phyloP scores from a whole-genome alignment of 2,329 filamentous ascomycete genomes.

The Lachnellula arida region DNA sequence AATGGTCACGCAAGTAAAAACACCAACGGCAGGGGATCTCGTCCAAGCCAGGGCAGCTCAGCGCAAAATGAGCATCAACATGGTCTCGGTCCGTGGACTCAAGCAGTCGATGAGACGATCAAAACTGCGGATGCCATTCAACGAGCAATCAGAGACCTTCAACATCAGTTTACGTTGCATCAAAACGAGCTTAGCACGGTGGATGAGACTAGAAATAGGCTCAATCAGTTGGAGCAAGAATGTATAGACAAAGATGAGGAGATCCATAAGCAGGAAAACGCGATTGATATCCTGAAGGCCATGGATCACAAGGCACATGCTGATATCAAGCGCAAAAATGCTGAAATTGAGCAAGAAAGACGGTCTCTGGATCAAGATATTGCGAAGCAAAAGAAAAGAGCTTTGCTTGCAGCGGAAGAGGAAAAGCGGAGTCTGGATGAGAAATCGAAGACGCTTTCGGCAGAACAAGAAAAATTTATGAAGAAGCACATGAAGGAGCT shows the following conservation, averaged over 20 bases:
- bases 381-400: neutral
- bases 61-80: slow-evolving; percentile 1
- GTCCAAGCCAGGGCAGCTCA: slow-evolving; percentile 1
- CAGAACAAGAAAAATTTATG: slow-evolving; percentile 3
- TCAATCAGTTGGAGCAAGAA: neutral
- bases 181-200: neutral
- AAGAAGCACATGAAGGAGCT: slow-evolving; percentile 6
- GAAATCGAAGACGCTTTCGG: neutral
- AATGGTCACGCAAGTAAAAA: slow-evolving; percentile 4
- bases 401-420: neutral
- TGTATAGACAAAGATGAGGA: neutral
- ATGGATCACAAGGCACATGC: neutral
- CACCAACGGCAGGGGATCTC: slow-evolving; percentile 1
- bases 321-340: neutral
- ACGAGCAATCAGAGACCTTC: neutral
- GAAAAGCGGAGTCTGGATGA: neutral
- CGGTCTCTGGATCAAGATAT: neutral
- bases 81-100: slow-evolving; percentile 3
- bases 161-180: neutral
- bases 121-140: neutral
- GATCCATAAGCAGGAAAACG: neutral
- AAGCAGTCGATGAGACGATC: neutral
- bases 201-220: neutral
- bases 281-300: neutral
- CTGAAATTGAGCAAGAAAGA: neutral